These are phyloP conservation scores for Coniella vitis DNA, from an alignment of 2,329 filamentous ascomycete genomes.

Conservation along the genomic window DNA sequence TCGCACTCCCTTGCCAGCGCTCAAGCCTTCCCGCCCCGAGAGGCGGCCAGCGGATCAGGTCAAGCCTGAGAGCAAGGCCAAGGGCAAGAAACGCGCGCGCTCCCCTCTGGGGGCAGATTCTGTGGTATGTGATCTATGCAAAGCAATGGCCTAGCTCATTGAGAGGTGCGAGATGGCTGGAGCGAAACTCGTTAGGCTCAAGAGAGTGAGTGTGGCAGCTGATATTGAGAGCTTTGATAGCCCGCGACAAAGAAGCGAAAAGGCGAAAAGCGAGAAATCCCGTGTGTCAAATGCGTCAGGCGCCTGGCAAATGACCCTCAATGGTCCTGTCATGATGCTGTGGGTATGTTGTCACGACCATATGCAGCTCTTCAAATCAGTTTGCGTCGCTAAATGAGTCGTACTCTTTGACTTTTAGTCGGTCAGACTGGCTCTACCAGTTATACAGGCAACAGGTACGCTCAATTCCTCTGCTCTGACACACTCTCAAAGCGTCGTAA, in stretches of 20 bases:
- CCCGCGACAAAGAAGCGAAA: slow-evolving; percentile 1
- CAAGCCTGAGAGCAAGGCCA: background rate
- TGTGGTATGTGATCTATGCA: background rate
- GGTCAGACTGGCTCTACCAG: background rate
- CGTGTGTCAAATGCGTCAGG: slow-evolving; percentile 7
- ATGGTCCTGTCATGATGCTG: slow-evolving; percentile 10
- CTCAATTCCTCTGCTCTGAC: background rate
- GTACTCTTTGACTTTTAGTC: background rate
- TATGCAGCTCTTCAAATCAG: background rate
- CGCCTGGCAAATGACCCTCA: slow-evolving; percentile 8
- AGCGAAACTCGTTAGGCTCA: background rate
- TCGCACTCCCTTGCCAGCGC: background rate
- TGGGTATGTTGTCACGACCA: background rate
- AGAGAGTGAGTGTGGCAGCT: background rate
- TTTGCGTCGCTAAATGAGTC: background rate
- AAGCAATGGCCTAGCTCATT: background rate
- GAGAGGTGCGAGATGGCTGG: too few species aligned
- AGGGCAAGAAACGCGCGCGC: slow-evolving; percentile 2
- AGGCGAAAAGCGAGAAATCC: background rate
- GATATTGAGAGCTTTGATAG: background rate
- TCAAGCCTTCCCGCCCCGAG: background rate
- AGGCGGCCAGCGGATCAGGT: background rate
- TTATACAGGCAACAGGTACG: slow-evolving; percentile 7
- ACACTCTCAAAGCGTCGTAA: background rate
- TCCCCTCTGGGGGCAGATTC: background rate